Percentiles rank a stretch among this genome's conserved stretches.
Conservation (phyloP, 2,329 filamentous ascomycete species). For the Monosporascus sp. region DNA sequence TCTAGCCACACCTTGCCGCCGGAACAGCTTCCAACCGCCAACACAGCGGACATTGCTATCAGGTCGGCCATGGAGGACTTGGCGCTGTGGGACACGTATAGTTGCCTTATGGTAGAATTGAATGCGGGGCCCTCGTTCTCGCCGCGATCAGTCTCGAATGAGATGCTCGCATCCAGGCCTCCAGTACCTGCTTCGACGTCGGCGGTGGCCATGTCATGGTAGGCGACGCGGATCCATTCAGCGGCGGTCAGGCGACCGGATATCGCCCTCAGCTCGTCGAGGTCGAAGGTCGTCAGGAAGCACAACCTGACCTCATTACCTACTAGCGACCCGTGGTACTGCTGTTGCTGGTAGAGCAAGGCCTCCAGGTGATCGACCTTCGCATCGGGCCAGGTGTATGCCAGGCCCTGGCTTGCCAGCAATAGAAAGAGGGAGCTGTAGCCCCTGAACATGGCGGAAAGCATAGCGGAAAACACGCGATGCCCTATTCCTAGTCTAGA, state of each 20-base stretch:
- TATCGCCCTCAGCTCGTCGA: neutral
- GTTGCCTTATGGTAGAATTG: constrained; percentile 15
- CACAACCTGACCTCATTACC: neutral
- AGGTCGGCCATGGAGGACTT: constrained; percentile 19
- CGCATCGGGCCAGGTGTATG: neutral
- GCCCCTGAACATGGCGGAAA: neutral
- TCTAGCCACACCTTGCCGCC: constrained; percentile 18
- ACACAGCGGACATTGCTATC: constrained; percentile 23
- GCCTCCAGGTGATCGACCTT: neutral
- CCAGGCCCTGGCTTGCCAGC: neutral
- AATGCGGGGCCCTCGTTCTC: constrained; percentile 24
- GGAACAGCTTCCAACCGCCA: constrained; percentile 23
- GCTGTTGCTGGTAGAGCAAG: neutral
- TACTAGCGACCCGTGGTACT: neutral
- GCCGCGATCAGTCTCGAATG: constrained; percentile 21
- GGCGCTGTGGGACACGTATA: constrained; percentile 13
- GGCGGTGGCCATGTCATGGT: constrained; percentile 24
- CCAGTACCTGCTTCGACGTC: constrained; percentile 20
- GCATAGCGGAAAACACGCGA: neutral
- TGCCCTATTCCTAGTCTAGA: neutral
- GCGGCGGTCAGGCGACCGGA: constrained; percentile 21
- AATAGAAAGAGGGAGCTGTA: neutral
- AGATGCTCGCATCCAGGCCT: constrained; percentile 25
- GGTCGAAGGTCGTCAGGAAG: neutral
- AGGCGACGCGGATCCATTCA: constrained; percentile 23